phyloP scores from a whole-genome alignment of 306 rosid genomes.

The Cicer cuneatum region DNA sequence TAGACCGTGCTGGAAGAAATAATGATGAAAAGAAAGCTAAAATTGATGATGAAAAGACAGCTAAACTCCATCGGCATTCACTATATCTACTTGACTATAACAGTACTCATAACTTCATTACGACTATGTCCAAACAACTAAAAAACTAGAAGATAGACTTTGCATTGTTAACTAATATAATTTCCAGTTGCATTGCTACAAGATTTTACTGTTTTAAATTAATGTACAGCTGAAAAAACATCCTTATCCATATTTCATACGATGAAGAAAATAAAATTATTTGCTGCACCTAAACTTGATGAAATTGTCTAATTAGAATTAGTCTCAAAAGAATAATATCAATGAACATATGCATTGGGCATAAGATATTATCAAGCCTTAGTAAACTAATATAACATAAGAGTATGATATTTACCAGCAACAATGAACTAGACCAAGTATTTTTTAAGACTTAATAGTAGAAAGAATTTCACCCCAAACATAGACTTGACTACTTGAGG shows the following conservation, averaged over 20 bases:
- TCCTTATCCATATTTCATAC: neutral
- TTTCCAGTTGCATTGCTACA: neutral
- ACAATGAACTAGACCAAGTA: neutral
- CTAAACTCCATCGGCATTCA: conserved; percentile 1
- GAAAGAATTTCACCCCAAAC: neutral
- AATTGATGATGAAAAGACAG: neutral
- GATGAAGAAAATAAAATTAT: neutral
- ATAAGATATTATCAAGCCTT: neutral
- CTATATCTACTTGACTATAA: neutral
- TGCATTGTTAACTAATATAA: conserved; percentile 6
- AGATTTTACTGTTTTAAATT: conserved; percentile 12
- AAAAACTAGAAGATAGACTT: neutral
- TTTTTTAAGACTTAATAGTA: neutral
- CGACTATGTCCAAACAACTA: neutral
- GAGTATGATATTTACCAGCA: neutral
- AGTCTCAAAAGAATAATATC: neutral
- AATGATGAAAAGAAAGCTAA: conserved; percentile 6
- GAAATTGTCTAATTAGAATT: neutral
- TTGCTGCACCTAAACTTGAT: conserved; percentile 5
- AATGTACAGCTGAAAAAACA: neutral
- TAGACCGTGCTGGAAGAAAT: neutral
- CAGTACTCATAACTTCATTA: conserved; percentile 22
- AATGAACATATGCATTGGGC: neutral
- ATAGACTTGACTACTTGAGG: neutral
- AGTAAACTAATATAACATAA: conserved; percentile 16